Evolutionary conservation across 805 yeast species (phyloP).

Genomic region (Torulaspora quercuum): DNA sequence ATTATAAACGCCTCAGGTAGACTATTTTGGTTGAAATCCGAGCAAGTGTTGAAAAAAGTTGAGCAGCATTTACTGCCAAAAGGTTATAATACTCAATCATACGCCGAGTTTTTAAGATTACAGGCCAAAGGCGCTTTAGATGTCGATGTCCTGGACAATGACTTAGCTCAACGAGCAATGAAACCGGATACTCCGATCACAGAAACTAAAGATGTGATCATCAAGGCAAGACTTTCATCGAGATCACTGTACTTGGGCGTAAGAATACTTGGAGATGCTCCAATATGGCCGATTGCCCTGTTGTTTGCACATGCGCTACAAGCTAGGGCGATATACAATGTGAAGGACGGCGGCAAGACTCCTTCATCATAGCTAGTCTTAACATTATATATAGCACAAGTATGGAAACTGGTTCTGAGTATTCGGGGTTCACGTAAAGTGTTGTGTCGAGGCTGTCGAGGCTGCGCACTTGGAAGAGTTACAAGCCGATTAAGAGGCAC

Average conservation of each 20-base stretch:
- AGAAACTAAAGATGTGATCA: slow-evolving; percentile 47
- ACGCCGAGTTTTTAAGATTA: slow-evolving; percentile 54
- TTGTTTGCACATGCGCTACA: slow-evolving; percentile 77
- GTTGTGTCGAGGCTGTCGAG: no score
- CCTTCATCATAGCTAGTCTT: background rate
- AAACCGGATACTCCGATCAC: slow-evolving; percentile 44
- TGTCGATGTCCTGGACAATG: slow-evolving; percentile 47
- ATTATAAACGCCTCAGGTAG: slow-evolving; percentile 48
- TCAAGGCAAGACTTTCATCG: slow-evolving; percentile 49
- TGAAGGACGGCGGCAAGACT: slow-evolving; percentile 6
- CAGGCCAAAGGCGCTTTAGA: slow-evolving; percentile 61
- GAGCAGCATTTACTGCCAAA: slow-evolving; percentile 55
- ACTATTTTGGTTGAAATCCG: slow-evolving; percentile 63
- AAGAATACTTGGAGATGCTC: slow-evolving; percentile 75
- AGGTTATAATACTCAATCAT: slow-evolving; percentile 48
- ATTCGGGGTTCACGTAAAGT: no score
- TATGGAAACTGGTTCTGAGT: no score
- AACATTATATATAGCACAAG: no score
- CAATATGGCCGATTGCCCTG: slow-evolving; percentile 80
- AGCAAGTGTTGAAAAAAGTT: slow-evolving; percentile 54
- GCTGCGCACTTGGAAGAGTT: no score
- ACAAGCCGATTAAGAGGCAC: no score
- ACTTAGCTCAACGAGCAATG: slow-evolving; percentile 46
- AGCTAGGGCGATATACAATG: slow-evolving; percentile 50
- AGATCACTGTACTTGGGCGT: slow-evolving; percentile 67